Evolutionary conservation across 306 rosid species (phyloP), one percentile per base, ranked within the genome.

Genomic region (Fagus crenata): DNA sequence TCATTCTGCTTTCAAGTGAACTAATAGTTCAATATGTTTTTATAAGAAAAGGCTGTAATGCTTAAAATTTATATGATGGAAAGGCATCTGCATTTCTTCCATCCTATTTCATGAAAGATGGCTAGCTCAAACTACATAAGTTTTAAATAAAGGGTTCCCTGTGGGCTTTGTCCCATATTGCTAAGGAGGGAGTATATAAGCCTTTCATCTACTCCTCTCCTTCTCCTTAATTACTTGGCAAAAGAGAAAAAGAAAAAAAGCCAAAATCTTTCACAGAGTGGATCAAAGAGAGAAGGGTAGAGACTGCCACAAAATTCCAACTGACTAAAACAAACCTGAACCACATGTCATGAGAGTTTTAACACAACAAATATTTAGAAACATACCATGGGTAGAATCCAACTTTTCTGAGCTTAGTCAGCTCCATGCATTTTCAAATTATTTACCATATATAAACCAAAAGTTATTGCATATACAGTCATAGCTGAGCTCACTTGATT

Each of bases 11-110:
- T 64, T 64, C 49, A n/a, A 41, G 8, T 69, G 58, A 70, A 36
- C 63, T 49, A 69, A 43, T 1, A 3, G 17, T 36, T 43, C 7
- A 42, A 12, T 56, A 1, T 64, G 9, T 37, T 49, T 49, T 56
- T 31, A 5, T 15, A 37, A 6, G 17, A 2, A 15, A 33, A 4
- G 41, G 55, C 28, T 53, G 67, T 13, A 33, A 15, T 46, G 68
- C 65, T 55, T 77, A 33, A n/a, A 42, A 46, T 78, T 78, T 49
- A 35, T 33, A 36, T 13, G 7, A 42, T 2, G 46, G 71, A 78
- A 56, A 46, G 46, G 77, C 32, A 49, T 75, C 53, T 51, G 17
- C 53, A 13, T 39, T 22, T 22, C 64, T 15, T 58, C 15, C 67
- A 41, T 70, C 56, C 37, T 14, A 70, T 49, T 70, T 32, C 9